phyloP scores from a whole-genome alignment of 2,329 filamentous ascomycete genomes.

The Plenodomus tracheiphilus region DNA sequence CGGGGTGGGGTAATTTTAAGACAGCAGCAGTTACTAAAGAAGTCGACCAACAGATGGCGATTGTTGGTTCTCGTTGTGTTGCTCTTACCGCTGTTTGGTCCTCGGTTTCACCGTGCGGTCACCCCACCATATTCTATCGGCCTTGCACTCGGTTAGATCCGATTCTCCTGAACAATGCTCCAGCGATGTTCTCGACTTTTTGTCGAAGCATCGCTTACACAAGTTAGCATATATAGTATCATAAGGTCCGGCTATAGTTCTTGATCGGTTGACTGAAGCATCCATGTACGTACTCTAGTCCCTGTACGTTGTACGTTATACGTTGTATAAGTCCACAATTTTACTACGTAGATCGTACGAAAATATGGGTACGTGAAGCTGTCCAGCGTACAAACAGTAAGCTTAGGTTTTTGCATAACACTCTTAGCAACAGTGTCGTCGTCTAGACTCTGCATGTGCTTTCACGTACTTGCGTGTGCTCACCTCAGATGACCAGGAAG shows the following conservation, averaged over 20 bases:
- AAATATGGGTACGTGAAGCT: too few relatives aligned
- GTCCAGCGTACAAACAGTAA: too few relatives aligned
- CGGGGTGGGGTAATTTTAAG: neutral
- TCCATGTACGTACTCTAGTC: too few relatives aligned
- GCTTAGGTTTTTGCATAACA: too few relatives aligned
- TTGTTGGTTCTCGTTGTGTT: neutral
- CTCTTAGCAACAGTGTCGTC: too few relatives aligned
- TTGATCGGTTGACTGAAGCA: neutral
- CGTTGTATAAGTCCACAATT: too few relatives aligned
- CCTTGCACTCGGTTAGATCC: neutral
- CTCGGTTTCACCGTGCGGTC: neutral
- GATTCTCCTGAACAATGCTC: neutral
- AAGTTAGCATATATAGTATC: neutral
- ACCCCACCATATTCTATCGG: conserved; percentile 1
- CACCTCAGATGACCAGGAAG: too few relatives aligned
- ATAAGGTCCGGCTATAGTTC: neutral
- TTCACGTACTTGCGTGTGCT: too few relatives aligned
- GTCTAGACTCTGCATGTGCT: too few relatives aligned
- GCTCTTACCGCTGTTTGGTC: neutral
- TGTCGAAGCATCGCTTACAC: neutral
- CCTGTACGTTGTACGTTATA: too few relatives aligned
- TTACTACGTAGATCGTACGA: too few relatives aligned
- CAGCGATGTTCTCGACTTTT: neutral
- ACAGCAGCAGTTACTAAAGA: neutral
- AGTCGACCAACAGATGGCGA: neutral